Evolutionary conservation across 805 yeast genomes (phyloP).

Genomic region (Saturnispora hagleri): DNA sequence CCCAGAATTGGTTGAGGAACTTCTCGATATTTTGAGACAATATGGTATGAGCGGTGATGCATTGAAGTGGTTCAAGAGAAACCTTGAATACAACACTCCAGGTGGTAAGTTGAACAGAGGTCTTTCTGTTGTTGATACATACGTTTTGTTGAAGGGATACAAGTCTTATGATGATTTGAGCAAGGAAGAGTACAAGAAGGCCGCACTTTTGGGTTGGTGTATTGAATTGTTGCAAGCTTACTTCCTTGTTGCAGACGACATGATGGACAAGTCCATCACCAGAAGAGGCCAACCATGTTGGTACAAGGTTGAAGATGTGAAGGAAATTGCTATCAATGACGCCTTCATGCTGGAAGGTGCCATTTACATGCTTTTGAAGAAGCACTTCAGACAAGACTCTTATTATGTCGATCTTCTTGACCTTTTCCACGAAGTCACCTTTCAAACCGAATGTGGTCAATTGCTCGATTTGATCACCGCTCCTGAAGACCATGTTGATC

Average conservation of each 20-base stretch:
- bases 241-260: slow-evolving; percentile 95
- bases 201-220: slow-evolving; percentile 91
- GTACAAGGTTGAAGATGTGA: slow-evolving; percentile 75
- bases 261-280: slow-evolving; percentile 94
- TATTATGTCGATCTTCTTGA: slow-evolving; percentile 88
- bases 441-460: slow-evolving; percentile 97
- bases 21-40: slow-evolving; percentile 46
- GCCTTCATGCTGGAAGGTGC: slow-evolving; percentile 95
- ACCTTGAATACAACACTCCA: slow-evolving; percentile 77
- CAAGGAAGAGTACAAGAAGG: slow-evolving; percentile 65
- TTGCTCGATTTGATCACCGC: slow-evolving; percentile 92
- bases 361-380: slow-evolving; percentile 80
- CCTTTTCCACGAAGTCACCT: slow-evolving; percentile 92
- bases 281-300: slow-evolving; percentile 99
- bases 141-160: slow-evolving; percentile 64
- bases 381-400: slow-evolving; percentile 70
- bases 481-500: slow-evolving; percentile 89
- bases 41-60: slow-evolving; percentile 86
- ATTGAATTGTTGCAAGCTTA: slow-evolving; percentile 92
- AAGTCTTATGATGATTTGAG: slow-evolving; percentile 46
- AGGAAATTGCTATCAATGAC: slow-evolving; percentile 93
- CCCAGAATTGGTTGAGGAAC: slow-evolving; percentile 70
- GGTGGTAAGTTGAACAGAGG: slow-evolving; percentile 98
- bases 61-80: slow-evolving; percentile 69
- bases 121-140: slow-evolving; percentile 88